Evolutionary conservation across 345 rosid species (phyloP).

Genomic region (Theobroma cacao): DNA sequence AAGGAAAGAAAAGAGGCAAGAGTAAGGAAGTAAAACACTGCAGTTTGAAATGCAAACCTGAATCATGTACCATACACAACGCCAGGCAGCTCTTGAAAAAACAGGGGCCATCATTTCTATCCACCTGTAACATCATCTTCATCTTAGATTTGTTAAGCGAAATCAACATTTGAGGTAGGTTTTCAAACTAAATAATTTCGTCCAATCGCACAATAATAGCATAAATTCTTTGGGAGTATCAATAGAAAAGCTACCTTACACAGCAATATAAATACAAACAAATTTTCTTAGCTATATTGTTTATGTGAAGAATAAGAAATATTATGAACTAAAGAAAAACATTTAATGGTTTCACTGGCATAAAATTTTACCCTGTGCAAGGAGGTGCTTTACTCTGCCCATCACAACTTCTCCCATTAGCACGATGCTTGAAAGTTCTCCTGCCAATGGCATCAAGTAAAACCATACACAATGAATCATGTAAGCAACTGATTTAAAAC

Average conservation of each 20-base stretch:
- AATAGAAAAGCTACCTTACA: background rate
- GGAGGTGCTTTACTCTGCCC: slow-evolving; percentile 52
- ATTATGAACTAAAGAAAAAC: background rate
- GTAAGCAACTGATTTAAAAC: slow-evolving; percentile 7
- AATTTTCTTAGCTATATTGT: background rate
- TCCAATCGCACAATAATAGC: background rate
- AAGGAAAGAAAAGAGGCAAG: background rate
- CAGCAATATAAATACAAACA: background rate
- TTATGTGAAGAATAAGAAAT: background rate
- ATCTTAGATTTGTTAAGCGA: slow-evolving; percentile 10
- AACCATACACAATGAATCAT: background rate
- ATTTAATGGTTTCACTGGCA: background rate
- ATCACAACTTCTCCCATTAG: slow-evolving; percentile 39
- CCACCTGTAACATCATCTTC: slow-evolving; percentile 43
- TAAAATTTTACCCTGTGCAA: slow-evolving; percentile 57
- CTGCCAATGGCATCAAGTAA: slow-evolving; percentile 43
- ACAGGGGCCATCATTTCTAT: slow-evolving; percentile 85
- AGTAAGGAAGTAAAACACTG: background rate
- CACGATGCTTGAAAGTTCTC: slow-evolving; percentile 48
- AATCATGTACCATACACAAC: slow-evolving; percentile 73
- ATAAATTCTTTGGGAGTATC: background rate
- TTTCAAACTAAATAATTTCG: slow-evolving; percentile 8
- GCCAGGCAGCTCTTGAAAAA: slow-evolving; percentile 72
- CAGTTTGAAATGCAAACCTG: slow-evolving; percentile 36
- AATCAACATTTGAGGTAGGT: background rate